These are phyloP conservation scores for Aureobasidium namibiae DNA, from an alignment of 2,329 filamentous ascomycete genomes.

Conservation along the genomic window DNA sequence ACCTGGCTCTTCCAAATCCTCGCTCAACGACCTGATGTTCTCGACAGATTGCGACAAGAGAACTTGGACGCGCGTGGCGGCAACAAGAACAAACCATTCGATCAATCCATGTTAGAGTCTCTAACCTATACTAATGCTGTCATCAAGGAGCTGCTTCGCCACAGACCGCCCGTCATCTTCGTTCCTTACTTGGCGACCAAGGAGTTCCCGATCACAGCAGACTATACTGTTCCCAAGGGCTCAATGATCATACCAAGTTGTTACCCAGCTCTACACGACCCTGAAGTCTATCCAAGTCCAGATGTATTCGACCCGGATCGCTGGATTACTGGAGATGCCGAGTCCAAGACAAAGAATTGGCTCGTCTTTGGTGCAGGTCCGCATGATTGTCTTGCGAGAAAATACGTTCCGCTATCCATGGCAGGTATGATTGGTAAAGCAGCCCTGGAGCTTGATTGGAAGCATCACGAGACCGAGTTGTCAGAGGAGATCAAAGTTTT, in stretches of 20 bases:
- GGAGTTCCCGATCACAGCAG: slow-evolving; percentile 72
- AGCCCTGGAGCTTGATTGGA: slow-evolving; percentile 71
- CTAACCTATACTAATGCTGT: slow-evolving; percentile 46
- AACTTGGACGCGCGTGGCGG: slow-evolving; percentile 22
- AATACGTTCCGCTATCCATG: slow-evolving; percentile 25
- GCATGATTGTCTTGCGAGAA: slow-evolving; percentile 79
- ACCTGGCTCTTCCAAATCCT: slow-evolving; percentile 95
- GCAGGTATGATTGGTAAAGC: slow-evolving; percentile 3
- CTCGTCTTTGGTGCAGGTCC: slow-evolving; percentile 94
- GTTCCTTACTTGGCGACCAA: slow-evolving; percentile 71
- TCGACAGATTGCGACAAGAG: slow-evolving; percentile 76
- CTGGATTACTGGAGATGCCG: slow-evolving; percentile 82
- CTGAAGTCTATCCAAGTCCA: slow-evolving; percentile 82
- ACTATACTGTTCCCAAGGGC: slow-evolving; percentile 86
- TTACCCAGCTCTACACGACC: slow-evolving; percentile 83
- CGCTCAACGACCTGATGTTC: slow-evolving; percentile 85
- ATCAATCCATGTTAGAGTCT: slow-evolving; percentile 38
- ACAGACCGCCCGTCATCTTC: slow-evolving; percentile 47
- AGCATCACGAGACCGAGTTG: slow-evolving; percentile 71
- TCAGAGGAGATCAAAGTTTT: slow-evolving; percentile 98
- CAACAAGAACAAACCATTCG: neutral
- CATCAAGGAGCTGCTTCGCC: slow-evolving; percentile 45
- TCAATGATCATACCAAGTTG: slow-evolving; percentile 91
- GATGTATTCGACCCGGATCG: slow-evolving; percentile 84
- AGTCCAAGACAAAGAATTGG: slow-evolving; percentile 90